Evolutionary conservation across 495 filamentous ascomycete genomes (phyloP), one percentile per base, ranked within the genome.

Genomic region (Acidomyces sp.): DNA sequence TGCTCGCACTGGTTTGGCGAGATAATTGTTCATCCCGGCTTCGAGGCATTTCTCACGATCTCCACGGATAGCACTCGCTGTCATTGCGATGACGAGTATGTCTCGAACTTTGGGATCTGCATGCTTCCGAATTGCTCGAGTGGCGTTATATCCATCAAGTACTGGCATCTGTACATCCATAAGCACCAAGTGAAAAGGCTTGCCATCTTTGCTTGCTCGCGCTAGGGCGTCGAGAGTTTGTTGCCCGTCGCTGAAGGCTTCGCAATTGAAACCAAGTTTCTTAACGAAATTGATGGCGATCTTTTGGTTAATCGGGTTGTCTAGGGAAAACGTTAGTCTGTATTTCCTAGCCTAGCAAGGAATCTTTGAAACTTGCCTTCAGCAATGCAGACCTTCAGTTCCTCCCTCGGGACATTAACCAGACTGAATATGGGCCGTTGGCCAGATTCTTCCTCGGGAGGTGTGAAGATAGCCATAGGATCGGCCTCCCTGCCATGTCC

Each of bases 131-230:
- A 94, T 73, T 35, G 81, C 68, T 36, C 79, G 78, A 0, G 86
- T 93, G 9, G 85, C 85, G 55, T 92, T 81, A 60, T 93, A 94
- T n/a, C 86, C 86, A 55, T 93, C 86, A 1, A 93, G 70, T 5
- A 86, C 75, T 0, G 86, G 86, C 86, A 94, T 94, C 63, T 93
- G 85, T 22, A 88, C 83, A 57, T 94, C 86, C 86, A 94, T 93
- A 20, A 94, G 67, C 22, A 93, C 80, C 18, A 94, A 70, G 52
- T 81, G 77, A 53, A 77, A 81, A 1, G 86, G 85, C 5, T 64
- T 63, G 4, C 77, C 80, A 45, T 81, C 74, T 16, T 60, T 62
- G 1, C 80, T 77, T 43, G 71, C 77, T n/a, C 69, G 64, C 18
- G 78, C 75, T 11, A 94, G 64, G 3, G 85, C 86, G 53, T 92